Evolutionary conservation across 2,329 filamentous ascomycete genomes (phyloP), one percentile per base, ranked within the genome.

Genomic region (Chaetoscypha palmicola): DNA sequence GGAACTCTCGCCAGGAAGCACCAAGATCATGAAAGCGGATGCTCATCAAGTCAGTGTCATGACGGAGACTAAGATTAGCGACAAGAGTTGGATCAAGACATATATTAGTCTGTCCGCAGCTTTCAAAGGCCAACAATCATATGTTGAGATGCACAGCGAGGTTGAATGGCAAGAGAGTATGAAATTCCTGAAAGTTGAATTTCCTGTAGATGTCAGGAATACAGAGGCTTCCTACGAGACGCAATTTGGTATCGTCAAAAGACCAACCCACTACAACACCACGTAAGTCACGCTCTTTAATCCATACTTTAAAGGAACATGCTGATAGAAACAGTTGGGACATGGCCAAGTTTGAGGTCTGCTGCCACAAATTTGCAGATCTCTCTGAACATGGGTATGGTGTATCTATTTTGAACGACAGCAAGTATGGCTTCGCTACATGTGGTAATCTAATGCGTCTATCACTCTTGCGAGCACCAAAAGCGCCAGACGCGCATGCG

Each of bases 151-250:
- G 51, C 75, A 79, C 31, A 84, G 83, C 39, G 87, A 94, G 54
- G 86, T 97, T n/a, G 87, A 96, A 61, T 98, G 92, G 92, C 85
- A 83, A 55, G 92, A 98, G 65, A 88, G 80, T 10, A 96, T 92
- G 83, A 94, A 92, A 62, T 97, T 97, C 73, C 76, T 98, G 60
- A 98, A 98, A 72, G 91, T 97, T 39, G 92, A 98, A 64, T 98
- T 98, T 67, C 91, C 92, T 0, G 90, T 96, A 50, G 83, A 94
- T 58, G 75, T 97, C 51, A 78, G 81, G 55, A 96, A 91, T 66
- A 94, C 84, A 0, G 89, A 96, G 66, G 92, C 92, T 23, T 86
- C 81, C 10, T 98, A 98, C 64, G 92, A 98, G 66, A 94, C 88
- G 5, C 90, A 95, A 58, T 97, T 87, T 60, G 91, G 91, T 55